Base-by-base conservation (phyloP, 2,329 filamentous ascomycete genomes). In the Xylariaceae sp. region DNA sequence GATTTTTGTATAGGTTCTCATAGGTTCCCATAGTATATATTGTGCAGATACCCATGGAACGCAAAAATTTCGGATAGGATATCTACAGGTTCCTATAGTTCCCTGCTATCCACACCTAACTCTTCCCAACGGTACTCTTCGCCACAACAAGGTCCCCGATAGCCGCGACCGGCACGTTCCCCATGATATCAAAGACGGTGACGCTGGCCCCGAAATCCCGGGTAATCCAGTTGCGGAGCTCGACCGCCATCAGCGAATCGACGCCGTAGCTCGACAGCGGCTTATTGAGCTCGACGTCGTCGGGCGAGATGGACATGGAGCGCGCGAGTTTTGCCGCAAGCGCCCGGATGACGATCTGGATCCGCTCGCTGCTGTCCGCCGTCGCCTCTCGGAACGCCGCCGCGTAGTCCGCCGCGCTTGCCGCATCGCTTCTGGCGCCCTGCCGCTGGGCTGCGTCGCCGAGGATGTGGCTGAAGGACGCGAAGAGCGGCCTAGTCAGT, bases 161-260 rank as follows among this genome's bases (percentile, higher is more conserved):
- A 20, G 47, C 51, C 18, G 57, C 49, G 29, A 62, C 46, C 2
- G 60, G 54, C 19, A 56, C 53, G 2, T 57, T 59, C 2, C 58
- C 57, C 65, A 66, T 63, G 23, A 65, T 62, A 14, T 65, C 65
- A 29, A 65, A 67, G 7, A 67, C 57, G 12, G 65, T 57, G 1
- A 65, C 54, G 4, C 45, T 47, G 1, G 57, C 59, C 10, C 46
- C 44, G 40, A 62, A 63, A 5, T 63, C 54, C 7, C 50, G 54
- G 2, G 45, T 44, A 0, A 74, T 65, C 68, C 70, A 74, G 26
- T 69, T 71, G 0, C 70, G 64, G 19, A 74, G 32, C 45, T 74
- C 71, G 1, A 73, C 65, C 0, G 71, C 71, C 44, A 73, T 64
- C 4, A 73, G 57, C 0, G 71, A 74, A 47, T 73, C 71, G 2